Evolutionary conservation across 2,329 filamentous ascomycete species (phyloP), one percentile per base, ranked within the genome.

Genomic region (Fusarium sulawesiense): DNA sequence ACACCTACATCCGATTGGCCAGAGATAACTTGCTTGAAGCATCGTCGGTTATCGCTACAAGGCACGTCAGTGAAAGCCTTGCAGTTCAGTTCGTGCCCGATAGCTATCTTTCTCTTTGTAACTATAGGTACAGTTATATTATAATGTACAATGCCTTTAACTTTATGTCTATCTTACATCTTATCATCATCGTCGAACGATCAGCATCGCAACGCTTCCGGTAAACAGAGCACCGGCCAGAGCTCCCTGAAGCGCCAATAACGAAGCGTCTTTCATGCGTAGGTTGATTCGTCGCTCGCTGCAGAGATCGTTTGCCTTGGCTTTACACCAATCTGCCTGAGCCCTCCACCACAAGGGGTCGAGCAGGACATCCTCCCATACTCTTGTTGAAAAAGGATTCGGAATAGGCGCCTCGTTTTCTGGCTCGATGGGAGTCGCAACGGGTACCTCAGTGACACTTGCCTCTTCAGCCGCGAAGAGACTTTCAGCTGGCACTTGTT

Each of bases 201-300:
- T 70, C 45, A 88, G 75, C 44, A 89, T 69, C 7, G 84, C 83
- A 55, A 91, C 73, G 41, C 87, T 78, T 37, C 85, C 86, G 55
- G 86, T 86, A 18, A 92, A 70, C 0, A 85, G 84, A 13, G 89
- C 91, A n/a, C 92, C 92, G 1, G 88, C 86, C 29, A 88, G 84
- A 10, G 87, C 89, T 57, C 91, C 87, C 79, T 94, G 88, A 37
- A 93, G 80, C 50, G 87, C 90, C 70, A 92, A 82, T n/a, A 91
- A 79, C 4, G 92, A 93, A 32, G 91, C 81, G 73, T 94, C 92
- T 55, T 88, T 86, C 83, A 92, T 92, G 45, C 87, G 87, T 66
- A 93, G 75, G 50, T 86, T 83, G 74, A 93, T 82, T 65, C 80
- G 81, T 70, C 89, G 84, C 59, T 93, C 89, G 78, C 91, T 93